Base-by-base conservation (phyloP, 2,329 filamentous ascomycete species). In the Paecilomyces variotii region DNA sequence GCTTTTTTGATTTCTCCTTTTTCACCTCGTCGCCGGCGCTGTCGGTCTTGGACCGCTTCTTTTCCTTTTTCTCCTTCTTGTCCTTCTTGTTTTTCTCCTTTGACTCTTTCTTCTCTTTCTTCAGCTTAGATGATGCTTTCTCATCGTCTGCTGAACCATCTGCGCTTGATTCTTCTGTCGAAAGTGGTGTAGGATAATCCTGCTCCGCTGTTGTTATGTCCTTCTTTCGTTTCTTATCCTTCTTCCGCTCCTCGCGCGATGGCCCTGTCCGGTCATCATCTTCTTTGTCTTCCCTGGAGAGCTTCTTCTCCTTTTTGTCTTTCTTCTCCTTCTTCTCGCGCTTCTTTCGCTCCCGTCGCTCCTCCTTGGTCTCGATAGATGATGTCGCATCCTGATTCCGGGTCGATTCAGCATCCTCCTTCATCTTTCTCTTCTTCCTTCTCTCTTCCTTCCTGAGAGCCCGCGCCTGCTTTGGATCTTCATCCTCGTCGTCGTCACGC, bases 361-460 rank as follows among this genome's bases (percentile, higher is more conserved):
- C 55, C 19, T 55, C 57, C 51, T 56, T 61, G 56, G 30, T 54
- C 58, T 54, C 27, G 27, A 4, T 57, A 53, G 26, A 60, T 58
- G 25, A 60, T 57, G 56, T 61, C 65, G 39, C 30, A 24, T n/a
- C 27, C 10, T 54, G 12, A 24, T 39, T 55, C 25, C 19, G n/a
- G 6, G 53, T n/a, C n/a, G 49, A 49, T 5, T 55, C 27, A 5
- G 58, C 56, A 25, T 58, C 60, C 24, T 60, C 62, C 57, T 66
- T 65, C 63, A 60, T 59, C 54, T 61, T 58, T 58, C 61, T 56
- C 57, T 60, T 53, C 54, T 32, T 34, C 26, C 58, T 57, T 58
- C 67, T 69, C 59, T 62, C 62, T 61, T 60, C 60, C 61, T 63
- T 74, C 71, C 61, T 67, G 68, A 57, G 72, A 68, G 78, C 68